A percentile compares a stretch with the other conserved stretches of the same genome.
phyloP scores from a whole-genome alignment of 441 rosid species.

The Populus trichocarpa region DNA sequence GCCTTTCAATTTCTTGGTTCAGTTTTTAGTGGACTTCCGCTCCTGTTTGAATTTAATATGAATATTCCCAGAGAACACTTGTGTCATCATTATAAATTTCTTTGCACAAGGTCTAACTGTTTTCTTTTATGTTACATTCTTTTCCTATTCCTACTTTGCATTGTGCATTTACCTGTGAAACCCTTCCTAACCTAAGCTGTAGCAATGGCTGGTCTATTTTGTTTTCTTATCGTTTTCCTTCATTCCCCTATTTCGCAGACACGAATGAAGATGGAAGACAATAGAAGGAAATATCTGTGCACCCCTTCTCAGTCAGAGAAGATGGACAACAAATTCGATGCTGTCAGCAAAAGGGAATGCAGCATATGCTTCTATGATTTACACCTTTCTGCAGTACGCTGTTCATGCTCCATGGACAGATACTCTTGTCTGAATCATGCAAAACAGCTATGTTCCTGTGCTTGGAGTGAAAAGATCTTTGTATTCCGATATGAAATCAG shows the following conservation, averaged over 20 bases:
- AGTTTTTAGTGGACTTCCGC: not conserved
- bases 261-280: slow-evolving; percentile 47
- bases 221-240: not conserved
- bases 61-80: not conserved
- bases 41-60: not conserved
- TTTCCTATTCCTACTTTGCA: not conserved
- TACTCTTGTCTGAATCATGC: slow-evolving; percentile 62
- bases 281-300: slow-evolving; percentile 44
- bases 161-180: not conserved
- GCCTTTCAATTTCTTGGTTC: slow-evolving; percentile 5
- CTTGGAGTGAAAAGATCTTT: slow-evolving; percentile 46
- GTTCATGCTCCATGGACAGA: slow-evolving; percentile 51
- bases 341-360: slow-evolving; percentile 53
- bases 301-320: slow-evolving; percentile 30
- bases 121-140: not conserved
- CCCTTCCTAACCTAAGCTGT: not conserved
- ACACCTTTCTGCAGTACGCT: slow-evolving; percentile 63
- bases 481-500: slow-evolving; percentile 43
- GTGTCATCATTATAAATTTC: not conserved
- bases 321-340: slow-evolving; percentile 47
- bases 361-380: slow-evolving; percentile 54
- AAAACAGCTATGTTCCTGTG: slow-evolving; percentile 67
- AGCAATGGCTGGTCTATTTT: not conserved
- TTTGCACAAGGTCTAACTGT: not conserved
- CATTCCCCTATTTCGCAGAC: slow-evolving; percentile 36